phyloP scores from a whole-genome alignment of 169 alveolate genomes.

The Plasmodium fragile region DNA sequence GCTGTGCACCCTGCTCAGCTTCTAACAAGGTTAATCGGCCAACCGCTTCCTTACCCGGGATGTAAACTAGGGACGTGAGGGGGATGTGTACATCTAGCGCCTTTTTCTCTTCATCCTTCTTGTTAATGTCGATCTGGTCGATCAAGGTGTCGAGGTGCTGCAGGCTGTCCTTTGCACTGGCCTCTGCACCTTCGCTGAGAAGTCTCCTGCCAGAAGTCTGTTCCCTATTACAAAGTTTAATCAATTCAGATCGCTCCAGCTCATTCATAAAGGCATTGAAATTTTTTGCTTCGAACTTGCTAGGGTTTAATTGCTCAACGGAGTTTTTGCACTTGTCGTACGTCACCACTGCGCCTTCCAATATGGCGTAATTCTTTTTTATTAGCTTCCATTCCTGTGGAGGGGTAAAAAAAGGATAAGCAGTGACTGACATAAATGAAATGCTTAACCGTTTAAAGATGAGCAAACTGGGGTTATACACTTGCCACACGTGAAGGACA shows the following conservation, averaged over 20 bases:
- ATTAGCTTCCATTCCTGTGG: conserved; percentile 60
- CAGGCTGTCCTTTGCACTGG: not conserved
- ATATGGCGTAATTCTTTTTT: conserved; percentile 64
- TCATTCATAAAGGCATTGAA: conserved; percentile 65
- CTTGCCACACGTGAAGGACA: not conserved
- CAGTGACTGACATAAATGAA: not conserved
- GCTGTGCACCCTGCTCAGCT: not conserved
- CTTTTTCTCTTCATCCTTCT: not conserved
- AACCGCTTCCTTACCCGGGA: conserved; percentile 42
- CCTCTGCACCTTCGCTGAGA: not conserved
- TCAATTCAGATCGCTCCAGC: conserved; percentile 50
- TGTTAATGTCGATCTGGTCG: not conserved
- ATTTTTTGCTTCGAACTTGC: conserved; percentile 37
- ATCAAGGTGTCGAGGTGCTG: conserved; percentile 19
- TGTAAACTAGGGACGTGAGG: conserved; percentile 58
- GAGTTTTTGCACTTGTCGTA: conserved; percentile 62
- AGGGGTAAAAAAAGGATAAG: not conserved
- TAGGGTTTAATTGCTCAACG: conserved; percentile 63
- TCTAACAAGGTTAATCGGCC: not conserved
- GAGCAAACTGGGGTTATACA: not conserved
- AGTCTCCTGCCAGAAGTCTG: not conserved
- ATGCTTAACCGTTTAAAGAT: not conserved
- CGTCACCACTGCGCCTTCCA: conserved; percentile 67
- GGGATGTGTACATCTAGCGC: conserved; percentile 60
- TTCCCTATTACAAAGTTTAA: conserved; percentile 21